phyloP scores from a whole-genome alignment of 2,329 filamentous ascomycete species.

The Fusarium papillatum region DNA sequence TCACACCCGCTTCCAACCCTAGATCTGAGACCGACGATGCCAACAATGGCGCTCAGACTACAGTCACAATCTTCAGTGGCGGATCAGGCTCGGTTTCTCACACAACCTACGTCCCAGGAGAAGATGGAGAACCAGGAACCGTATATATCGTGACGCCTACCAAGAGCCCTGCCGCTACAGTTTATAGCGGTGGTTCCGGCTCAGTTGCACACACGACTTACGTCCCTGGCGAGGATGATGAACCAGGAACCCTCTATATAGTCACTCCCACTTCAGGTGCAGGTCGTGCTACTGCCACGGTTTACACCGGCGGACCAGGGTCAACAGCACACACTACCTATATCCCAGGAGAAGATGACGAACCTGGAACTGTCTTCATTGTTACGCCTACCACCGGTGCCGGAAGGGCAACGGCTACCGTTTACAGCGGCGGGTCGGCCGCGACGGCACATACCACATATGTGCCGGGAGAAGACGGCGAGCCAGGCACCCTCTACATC shows the following conservation, averaged over 20 bases:
- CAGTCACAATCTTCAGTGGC: not conserved
- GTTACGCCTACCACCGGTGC: not conserved
- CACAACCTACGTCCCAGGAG: constrained; percentile 8
- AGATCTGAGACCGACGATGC: not conserved
- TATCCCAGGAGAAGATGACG: not conserved
- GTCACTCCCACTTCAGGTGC: constrained; percentile 15
- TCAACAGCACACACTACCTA: not conserved
- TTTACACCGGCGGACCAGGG: not conserved
- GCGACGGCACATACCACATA: not conserved
- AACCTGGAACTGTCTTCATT: not conserved
- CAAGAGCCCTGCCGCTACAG: not conserved
- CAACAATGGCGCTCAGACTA: not conserved
- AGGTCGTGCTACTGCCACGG: not conserved
- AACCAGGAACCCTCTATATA: constrained; percentile 13
- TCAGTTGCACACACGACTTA: not conserved
- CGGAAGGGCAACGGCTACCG: not conserved
- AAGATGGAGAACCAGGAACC: constrained; percentile 4
- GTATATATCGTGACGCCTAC: constrained; percentile 28
- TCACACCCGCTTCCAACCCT: constrained; percentile 2
- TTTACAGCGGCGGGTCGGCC: not conserved
- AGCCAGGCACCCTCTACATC: constrained; percentile 9
- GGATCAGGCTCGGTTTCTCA: not conserved
- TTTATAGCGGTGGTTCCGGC: not conserved
- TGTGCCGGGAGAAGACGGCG: not conserved
- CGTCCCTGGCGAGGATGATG: not conserved